phyloP scores from a whole-genome alignment of 148 eudicot species.

The Drosera capensis region DNA sequence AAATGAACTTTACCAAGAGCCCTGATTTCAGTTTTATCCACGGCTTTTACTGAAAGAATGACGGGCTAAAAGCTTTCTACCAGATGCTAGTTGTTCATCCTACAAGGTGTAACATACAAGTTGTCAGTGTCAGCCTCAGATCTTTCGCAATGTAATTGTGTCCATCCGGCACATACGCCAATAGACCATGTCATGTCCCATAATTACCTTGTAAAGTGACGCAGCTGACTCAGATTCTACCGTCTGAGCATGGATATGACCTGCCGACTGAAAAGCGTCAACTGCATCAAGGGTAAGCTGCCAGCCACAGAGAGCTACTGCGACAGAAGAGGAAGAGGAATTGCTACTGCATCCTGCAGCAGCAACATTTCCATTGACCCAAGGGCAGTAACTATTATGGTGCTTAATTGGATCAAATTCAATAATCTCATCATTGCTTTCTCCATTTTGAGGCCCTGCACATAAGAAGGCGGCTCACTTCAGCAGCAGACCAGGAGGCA shows the following conservation, averaged over 20 bases:
- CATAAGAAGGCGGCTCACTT: slow-evolving; percentile 9
- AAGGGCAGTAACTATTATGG: slow-evolving; percentile 88
- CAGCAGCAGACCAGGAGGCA: not conserved
- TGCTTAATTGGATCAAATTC: slow-evolving; percentile 96
- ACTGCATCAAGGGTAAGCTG: slow-evolving; percentile 93
- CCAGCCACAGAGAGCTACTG: slow-evolving; percentile 91
- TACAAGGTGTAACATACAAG: too few relatives aligned
- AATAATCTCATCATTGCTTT: slow-evolving; percentile 64
- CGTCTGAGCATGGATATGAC: slow-evolving; percentile 63
- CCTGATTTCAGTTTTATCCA: slow-evolving; percentile 34
- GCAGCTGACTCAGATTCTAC: slow-evolving; percentile 98
- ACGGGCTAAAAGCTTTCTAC: slow-evolving; percentile 55
- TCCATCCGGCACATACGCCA: too few relatives aligned
- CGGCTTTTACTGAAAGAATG: slow-evolving; percentile 81
- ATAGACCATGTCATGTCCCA: too few relatives aligned
- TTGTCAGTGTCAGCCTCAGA: too few relatives aligned
- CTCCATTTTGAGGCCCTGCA: slow-evolving; percentile 82
- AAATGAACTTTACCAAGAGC: not conserved
- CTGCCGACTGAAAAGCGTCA: slow-evolving; percentile 68
- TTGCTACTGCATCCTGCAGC: slow-evolving; percentile 74
- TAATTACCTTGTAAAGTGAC: slow-evolving; percentile 85
- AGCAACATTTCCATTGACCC: slow-evolving; percentile 99
- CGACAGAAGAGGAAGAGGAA: slow-evolving; percentile 52
- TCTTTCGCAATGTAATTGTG: too few relatives aligned
- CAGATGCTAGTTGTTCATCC: slow-evolving; percentile 65